phyloP scores from a whole-genome alignment of 805 yeast genomes.

The Babjeviella inositovora region DNA sequence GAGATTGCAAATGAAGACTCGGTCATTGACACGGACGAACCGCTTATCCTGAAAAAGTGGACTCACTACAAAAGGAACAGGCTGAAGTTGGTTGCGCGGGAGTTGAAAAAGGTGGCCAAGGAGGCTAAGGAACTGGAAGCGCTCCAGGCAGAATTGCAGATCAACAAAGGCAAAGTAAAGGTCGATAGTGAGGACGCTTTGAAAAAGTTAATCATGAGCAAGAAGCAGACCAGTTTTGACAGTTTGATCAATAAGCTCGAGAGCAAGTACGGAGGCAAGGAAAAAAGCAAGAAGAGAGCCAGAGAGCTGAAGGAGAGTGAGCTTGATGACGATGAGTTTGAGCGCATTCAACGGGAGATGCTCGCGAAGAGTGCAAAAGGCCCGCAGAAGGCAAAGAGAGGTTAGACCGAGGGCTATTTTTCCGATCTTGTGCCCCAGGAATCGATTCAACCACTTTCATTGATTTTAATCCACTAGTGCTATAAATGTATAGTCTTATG shows the following conservation, averaged over 20 bases:
- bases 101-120: conserved; percentile 32
- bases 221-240: conserved; percentile 24
- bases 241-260: conserved; percentile 28
- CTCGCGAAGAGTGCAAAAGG: conserved; percentile 10
- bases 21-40: conserved; percentile 15
- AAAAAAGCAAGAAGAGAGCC: conserved; percentile 14
- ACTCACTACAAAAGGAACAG: conserved; percentile 32
- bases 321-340: conserved; percentile 34
- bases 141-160: conserved; percentile 20
- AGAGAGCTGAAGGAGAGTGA: conserved; percentile 10
- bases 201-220: conserved; percentile 28
- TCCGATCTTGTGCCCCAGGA: too few relatives aligned
- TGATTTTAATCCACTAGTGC: too few relatives aligned
- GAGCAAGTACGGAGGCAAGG: conserved; percentile 24
- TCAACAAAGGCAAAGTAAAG: conserved; percentile 9
- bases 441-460: too few relatives aligned
- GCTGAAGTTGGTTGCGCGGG: conserved; percentile 25
- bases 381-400: too few relatives aligned
- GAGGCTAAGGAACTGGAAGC: conserved; percentile 53
- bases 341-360: conserved; percentile 20
- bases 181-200: conserved; percentile 20
- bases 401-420: too few relatives aligned
- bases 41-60: conserved; percentile 30
- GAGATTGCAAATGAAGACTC: conserved; percentile 19
- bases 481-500: too few relatives aligned